Evolutionary conservation across 169 alveolate species (phyloP).

Genomic region (Besnoitia besnoiti): DNA sequence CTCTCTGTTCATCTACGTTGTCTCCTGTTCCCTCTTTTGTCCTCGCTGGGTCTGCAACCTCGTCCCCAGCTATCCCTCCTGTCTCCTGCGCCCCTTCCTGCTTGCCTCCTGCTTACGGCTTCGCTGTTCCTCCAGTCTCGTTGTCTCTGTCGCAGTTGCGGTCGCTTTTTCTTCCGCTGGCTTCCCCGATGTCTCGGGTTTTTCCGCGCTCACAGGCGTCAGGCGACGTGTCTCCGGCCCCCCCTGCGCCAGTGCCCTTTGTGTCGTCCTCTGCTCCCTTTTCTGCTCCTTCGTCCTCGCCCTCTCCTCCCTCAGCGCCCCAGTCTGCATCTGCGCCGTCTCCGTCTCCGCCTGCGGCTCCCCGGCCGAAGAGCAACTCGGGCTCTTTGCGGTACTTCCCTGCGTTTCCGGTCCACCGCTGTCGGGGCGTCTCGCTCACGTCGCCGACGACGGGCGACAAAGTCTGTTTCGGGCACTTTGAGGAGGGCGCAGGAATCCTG

Average conservation of each 20-base stretch:
- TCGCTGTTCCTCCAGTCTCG: background rate
- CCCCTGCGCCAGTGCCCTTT: background rate
- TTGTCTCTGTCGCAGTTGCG: background rate
- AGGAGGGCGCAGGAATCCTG: slow-evolving; percentile 7
- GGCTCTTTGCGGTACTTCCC: slow-evolving; percentile 8
- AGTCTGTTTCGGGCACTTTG: slow-evolving; percentile 24
- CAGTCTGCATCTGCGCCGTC: background rate
- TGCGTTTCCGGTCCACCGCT: slow-evolving; percentile 32
- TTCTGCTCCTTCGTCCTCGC: background rate
- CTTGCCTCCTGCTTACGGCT: background rate
- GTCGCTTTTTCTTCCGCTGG: background rate
- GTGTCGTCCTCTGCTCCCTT: background rate
- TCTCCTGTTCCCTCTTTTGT: background rate
- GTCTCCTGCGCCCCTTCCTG: background rate
- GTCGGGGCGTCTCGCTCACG: slow-evolving; percentile 18
- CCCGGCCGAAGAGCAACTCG: background rate
- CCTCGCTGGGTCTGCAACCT: background rate
- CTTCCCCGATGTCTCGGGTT: too few species aligned
- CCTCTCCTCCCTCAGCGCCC: background rate
- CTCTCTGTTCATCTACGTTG: background rate
- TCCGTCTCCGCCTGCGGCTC: background rate
- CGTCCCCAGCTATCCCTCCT: too few species aligned
- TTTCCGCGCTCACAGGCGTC: too few species aligned
- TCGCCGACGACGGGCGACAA: background rate
- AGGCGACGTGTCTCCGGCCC: too few species aligned